Evolutionary conservation across 768 basidiomycete genomes (phyloP), one percentile per base, ranked within the genome.

Genomic region (Tricholoma sp.): DNA sequence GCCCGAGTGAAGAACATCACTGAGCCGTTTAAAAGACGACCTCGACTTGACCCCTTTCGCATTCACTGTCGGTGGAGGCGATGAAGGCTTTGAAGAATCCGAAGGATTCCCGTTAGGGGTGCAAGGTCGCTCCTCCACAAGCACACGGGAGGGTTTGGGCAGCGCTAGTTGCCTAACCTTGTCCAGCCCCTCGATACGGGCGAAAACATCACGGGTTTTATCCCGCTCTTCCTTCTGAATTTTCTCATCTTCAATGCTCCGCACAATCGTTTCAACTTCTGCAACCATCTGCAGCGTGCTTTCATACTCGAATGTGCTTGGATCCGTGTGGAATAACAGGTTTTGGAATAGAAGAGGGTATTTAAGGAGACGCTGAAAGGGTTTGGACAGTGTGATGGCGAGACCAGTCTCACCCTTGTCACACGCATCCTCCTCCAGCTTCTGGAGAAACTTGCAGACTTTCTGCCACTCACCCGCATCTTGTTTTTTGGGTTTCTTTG

Each of bases 331-430:
- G 74, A 89, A 98, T 55, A 98, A 83, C 14, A 98, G 81, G 70
- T 97, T 98, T 73, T 99, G 97, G 75, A 98, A 98, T 49, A 99
- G 83, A 32, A 99, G 81, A 4, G 97, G 97, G 71, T 98, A 97
- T 71, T 98, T 98, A 68, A 97, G 83, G 32, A 99, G 78, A 41
- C 96, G 84, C 68, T 98, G 96, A 76, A 99, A 97, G 2, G 97
- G 96, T 69, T 98, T 98, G 18, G 93, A 95, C 9, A 98, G 78
- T 0, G 92, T 92, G 68, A 99, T 99, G 34, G 93, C 89, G 55
- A 99, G 79, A 2, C 94, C 94, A 0, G 92, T 94, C 75, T 98
- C 96, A 57, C 94, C 95, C 66, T 89, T 89, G 56, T 91, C 90
- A 47, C 79, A 78, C 0, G 96, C 92, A 22, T 74, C 73, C 63